Percentiles rank a stretch among this genome's conserved stretches.
phyloP scores from a whole-genome alignment of 345 rosid genomes.

The Passiflora organensis region DNA sequence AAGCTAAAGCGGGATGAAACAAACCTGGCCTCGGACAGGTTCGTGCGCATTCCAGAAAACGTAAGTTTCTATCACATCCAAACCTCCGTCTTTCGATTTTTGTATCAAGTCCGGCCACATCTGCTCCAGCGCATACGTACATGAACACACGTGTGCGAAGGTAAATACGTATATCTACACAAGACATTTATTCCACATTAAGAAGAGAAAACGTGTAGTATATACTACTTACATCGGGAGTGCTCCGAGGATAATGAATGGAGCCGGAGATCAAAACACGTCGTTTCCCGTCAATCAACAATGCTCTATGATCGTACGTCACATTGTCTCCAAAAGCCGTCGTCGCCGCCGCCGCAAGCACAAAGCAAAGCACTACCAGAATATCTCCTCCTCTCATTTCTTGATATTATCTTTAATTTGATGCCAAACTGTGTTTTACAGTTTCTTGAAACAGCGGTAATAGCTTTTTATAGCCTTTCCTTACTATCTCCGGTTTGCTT shows the following conservation, averaged over 20 bases:
- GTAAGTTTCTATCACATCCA: slow-evolving; percentile 86
- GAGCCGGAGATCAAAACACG: slow-evolving; percentile 79
- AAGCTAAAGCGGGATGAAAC: neutral
- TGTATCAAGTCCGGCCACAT: slow-evolving; percentile 97
- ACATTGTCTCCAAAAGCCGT: slow-evolving; percentile 50
- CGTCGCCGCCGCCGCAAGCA: slow-evolving; percentile 21
- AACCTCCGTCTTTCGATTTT: slow-evolving; percentile 94
- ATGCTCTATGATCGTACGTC: slow-evolving; percentile 73
- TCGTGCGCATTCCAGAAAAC: slow-evolving; percentile 90
- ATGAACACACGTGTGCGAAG: too few relatives aligned
- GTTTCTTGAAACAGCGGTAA: neutral
- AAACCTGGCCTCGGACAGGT: slow-evolving; percentile 75
- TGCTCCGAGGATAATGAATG: slow-evolving; percentile 95
- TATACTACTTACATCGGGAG: slow-evolving; percentile 52
- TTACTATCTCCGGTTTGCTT: slow-evolving; percentile 3
- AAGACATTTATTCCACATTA: too few relatives aligned
- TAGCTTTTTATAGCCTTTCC: neutral
- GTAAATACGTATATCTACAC: neutral
- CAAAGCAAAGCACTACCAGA: slow-evolving; percentile 11
- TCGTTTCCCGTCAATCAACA: slow-evolving; percentile 72
- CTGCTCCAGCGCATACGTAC: slow-evolving; percentile 28
- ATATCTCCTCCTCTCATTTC: slow-evolving; percentile 15
- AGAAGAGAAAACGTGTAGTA: neutral
- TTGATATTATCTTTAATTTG: neutral
- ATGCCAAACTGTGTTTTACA: neutral